Base-by-base conservation (phyloP, 139 green algal species). In the Asterochloris erici region DNA sequence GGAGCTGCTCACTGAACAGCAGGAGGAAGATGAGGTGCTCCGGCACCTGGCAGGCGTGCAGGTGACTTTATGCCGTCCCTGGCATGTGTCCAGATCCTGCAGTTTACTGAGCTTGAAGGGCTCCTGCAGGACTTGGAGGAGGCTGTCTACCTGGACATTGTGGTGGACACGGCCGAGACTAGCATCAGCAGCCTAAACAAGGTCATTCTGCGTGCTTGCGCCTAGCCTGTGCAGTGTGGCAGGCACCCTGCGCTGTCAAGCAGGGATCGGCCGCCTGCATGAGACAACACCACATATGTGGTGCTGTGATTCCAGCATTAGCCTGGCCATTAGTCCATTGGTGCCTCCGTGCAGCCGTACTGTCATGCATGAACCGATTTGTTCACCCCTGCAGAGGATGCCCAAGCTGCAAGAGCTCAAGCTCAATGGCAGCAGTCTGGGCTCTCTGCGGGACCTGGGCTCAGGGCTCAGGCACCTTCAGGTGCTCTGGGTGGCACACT, bases 401-500 rank as follows among this genome's bases (percentile, higher is more conserved):
- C 85, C 85, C 26, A 79, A 79, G 66, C 82, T 92, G 38, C 62
- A 77, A 17, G 88, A 92, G 76, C 85, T 92, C 10, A 92, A 90
- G 84, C 83, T 92, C 62, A 90, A 81, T 63, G 81, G 79, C 73
- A 86, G 78, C 54, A 28, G 77, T 13, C 26, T 92, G 2, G 85
- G 85, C 29, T 89, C 83, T 19, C 12, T 92, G 14, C 83, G 88
- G 14, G 85, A 90, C 81, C 28, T 92, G 63, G 88, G 88, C 17
- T 90, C 82, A 21, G 85, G 82, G 69, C 89, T 92, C 81, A 80
- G 19, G 14, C 69, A 75, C 61, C 76, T 91, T 60, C 84, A 84
- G 73, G 85, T 91, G 38, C 83, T 92, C 28, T 92, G 88, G 88
- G 81, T 92, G n/a, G 85, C 86, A 16, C 85, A 87, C 38, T 92